phyloP scores from a whole-genome alignment of 2,329 filamentous ascomycete species.

The Penicillium paneum region DNA sequence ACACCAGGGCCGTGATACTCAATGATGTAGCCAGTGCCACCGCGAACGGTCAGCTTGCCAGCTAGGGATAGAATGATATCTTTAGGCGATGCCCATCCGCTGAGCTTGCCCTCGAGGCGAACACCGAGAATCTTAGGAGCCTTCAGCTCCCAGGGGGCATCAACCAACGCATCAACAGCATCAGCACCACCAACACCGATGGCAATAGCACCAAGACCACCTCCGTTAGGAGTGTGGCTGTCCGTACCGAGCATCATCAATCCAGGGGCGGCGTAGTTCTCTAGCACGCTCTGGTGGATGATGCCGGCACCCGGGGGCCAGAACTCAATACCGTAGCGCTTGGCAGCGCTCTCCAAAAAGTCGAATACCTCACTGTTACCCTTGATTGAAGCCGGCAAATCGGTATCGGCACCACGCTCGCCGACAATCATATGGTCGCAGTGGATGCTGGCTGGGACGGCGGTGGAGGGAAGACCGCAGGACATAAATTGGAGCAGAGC shows the following conservation, averaged over 20 bases:
- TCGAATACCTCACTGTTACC: conserved; percentile 97
- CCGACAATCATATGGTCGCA: conserved; percentile 99
- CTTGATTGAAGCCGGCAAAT: conserved; percentile 79
- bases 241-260: conserved; percentile 99
- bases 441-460: conserved; percentile 94
- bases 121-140: conserved; percentile 68
- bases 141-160: conserved; percentile 96
- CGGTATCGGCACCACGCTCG: conserved; percentile 80
- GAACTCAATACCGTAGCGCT: conserved; percentile 91
- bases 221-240: conserved; percentile 92
- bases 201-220: conserved; percentile 91
- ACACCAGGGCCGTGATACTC: conserved; percentile 93
- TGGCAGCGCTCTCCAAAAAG: conserved; percentile 88
- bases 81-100: conserved; percentile 90
- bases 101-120: conserved; percentile 62
- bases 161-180: conserved; percentile 92
- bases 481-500: conserved; percentile 98
- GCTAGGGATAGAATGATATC: conserved; percentile 90
- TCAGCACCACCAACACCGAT: conserved; percentile 97
- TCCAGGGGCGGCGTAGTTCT: conserved; percentile 96
- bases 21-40: conserved; percentile 90
- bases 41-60: conserved; percentile 84
- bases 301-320: conserved; percentile 93
- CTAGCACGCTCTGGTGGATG: conserved; percentile 95
- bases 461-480: conserved; percentile 81